Evolutionary conservation across 2,329 filamentous ascomycete genomes (phyloP).

Genomic region (Chaetomiaceae sp.): DNA sequence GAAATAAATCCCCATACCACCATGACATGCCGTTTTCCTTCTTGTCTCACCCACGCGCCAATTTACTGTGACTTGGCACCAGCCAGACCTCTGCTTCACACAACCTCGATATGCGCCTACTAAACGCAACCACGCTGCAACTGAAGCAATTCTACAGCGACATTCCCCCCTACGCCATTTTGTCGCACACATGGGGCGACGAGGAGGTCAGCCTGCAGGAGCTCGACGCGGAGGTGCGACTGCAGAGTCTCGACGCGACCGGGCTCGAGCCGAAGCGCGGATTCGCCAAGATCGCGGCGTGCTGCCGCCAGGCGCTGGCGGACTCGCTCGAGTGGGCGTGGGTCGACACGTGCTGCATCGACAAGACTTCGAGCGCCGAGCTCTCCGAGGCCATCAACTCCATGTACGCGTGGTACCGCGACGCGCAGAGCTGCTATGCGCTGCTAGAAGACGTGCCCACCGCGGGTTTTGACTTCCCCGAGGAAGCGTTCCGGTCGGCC

Average conservation of each 20-base stretch:
- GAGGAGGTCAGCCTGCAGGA: neutral
- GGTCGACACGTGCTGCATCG: constrained; percentile 10
- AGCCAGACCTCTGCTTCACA: no score
- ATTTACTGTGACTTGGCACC: no score
- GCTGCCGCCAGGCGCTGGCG: neutral
- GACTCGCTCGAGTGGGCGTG: constrained; percentile 2
- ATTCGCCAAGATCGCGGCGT: neutral
- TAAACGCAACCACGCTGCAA: neutral
- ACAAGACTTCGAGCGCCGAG: constrained; percentile 4
- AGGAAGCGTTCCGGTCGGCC: neutral
- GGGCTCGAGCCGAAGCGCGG: neutral
- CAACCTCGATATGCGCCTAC: constrained; percentile 1
- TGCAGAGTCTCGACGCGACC: no score
- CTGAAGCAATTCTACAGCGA: neutral
- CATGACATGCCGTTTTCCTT: no score
- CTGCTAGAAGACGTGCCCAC: neutral
- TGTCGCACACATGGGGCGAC: constrained; percentile 2
- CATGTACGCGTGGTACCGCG: constrained; percentile 4
- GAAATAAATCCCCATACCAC: no score
- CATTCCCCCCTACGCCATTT: constrained; percentile 1
- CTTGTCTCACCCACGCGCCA: no score
- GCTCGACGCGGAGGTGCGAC: neutral
- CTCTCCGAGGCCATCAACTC: no score
- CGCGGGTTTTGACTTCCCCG: neutral
- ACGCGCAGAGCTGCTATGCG: constrained; percentile 3